Evolutionary conservation across 768 basidiomycete genomes (phyloP), one percentile per base, ranked within the genome.

Genomic region (Boletus coccyginus): DNA sequence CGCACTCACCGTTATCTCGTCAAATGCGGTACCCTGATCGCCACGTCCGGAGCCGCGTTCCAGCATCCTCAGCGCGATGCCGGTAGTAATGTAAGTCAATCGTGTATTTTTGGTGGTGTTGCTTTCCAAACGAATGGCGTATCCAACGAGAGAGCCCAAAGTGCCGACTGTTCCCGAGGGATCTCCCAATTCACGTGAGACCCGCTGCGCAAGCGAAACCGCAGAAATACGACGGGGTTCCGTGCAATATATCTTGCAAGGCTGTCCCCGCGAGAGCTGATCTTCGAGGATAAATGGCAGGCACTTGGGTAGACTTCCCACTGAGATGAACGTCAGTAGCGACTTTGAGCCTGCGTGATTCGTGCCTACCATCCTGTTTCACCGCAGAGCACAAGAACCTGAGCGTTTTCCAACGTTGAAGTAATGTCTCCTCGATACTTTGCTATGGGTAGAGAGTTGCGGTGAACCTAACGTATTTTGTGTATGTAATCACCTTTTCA

Each of bases 251-350:
- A 99, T 90, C 70, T 88, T 96, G 78, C 93, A 96, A 52, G 81
- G 80, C 62, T 78, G 83, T 27, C 95, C 97, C 57, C 79, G 81
- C 6, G 87, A 82, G 21, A 98, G 81, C 51, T 89, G 84, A 65
- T 95, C 87, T 70, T 99, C 96, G 11, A 99, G 81, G 60, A 98
- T 88, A 74, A 94, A 98, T n/a, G 1, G 88, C 81, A 5, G 96
- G 96, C 5, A 98, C 84, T 74, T 98, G 96, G 0, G 96, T 98
- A 3, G 94, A 97, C 75, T 99, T 99, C 10, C 96, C 96, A 65
- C 94, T 94, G 61, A 32, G 48, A 39, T 51, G 27, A 50, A 50
- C 14, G 21, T 59, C 39, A 64, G 55, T 49, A 50, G 53, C 24
- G 19, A 43, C 17, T 16, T 33, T 1, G 7, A 46, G 49, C 65